Base-by-base conservation (phyloP, 768 basidiomycete genomes). In the Kwoniella botswanensis region DNA sequence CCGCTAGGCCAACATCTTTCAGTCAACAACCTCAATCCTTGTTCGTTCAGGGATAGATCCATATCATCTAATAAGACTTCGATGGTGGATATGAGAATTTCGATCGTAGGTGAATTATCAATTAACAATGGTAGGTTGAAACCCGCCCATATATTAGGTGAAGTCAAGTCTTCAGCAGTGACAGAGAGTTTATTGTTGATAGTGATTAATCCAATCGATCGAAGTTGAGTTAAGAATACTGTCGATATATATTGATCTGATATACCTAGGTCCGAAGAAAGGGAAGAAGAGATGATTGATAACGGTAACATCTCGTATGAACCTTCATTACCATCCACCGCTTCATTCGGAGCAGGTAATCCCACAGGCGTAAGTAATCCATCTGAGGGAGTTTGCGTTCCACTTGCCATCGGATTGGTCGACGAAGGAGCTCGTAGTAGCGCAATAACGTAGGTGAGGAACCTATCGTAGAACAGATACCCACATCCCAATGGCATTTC, bases 1-100 rank as follows among this genome's bases (percentile, higher is more conserved):
- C 89, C 87, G 72, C 88, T 90, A 0, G 92, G 92, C 89, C 90
- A 92, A 71, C 92, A 88, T 75, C 89, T 87, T 65, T 89, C 86
- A 5, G 86, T 84, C n/a, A 94, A 84, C 17, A 93, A 84, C 9
- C 92, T 81, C 67, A 93, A 87, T 1, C 90, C 92, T 46, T 87
- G 85, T 82, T 94, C 93, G 75, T 92, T 92, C 29, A 89, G 86
- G 3, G 90, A 88, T 35, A 94, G 84, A 80, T 93, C 89, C 26
- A 92, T 79, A 75, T 92, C 91, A 5, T 86, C 84, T 24, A 94
- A 84, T 74, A 89, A 90, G 4, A 88, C 87, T 79, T 93, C 92
- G 29, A 93, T 88, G 4, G 90, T 86, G 7, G 88, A 86, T 21
- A 92, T 88, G 35, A 94, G 85, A 0, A 86, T 88, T 76, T 93